Conservation (phyloP, 306 rosid genomes). For the Inga oerstediana region DNA sequence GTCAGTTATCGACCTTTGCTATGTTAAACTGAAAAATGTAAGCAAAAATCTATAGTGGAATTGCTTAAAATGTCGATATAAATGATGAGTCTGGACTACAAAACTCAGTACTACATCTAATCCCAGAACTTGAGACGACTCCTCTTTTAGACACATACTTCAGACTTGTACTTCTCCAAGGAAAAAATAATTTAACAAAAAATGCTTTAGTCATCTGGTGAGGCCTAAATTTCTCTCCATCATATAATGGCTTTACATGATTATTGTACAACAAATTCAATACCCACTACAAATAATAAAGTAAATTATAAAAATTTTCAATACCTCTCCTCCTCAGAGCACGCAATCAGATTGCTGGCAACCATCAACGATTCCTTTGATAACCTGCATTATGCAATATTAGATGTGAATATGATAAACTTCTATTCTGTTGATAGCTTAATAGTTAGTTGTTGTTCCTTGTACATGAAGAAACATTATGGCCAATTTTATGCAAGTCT, state of each 20-base stretch:
- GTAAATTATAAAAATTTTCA: background rate
- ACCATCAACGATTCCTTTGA: conserved; percentile 86
- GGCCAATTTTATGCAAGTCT: background rate
- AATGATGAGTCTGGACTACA: background rate
- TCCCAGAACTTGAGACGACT: background rate
- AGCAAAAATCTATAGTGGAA: background rate
- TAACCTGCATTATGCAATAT: conserved; percentile 50
- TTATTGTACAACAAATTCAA: background rate
- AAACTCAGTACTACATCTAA: background rate
- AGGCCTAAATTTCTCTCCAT: background rate
- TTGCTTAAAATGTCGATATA: background rate
- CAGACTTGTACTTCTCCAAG: background rate
- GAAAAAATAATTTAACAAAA: background rate
- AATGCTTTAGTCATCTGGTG: background rate
- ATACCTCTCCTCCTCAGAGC: conserved; percentile 92
- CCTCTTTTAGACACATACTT: background rate
- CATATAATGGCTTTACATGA: conserved; percentile 3
- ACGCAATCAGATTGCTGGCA: conserved; percentile 82
- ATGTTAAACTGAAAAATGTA: background rate
- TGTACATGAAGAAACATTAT: background rate
- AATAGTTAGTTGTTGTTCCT: background rate
- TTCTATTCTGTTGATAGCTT: background rate
- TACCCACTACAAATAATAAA: background rate
- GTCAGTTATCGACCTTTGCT: background rate
- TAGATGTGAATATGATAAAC: background rate